Conservation (phyloP, 1,284 basidiomycete genomes). For the Trametes polyzona region DNA sequence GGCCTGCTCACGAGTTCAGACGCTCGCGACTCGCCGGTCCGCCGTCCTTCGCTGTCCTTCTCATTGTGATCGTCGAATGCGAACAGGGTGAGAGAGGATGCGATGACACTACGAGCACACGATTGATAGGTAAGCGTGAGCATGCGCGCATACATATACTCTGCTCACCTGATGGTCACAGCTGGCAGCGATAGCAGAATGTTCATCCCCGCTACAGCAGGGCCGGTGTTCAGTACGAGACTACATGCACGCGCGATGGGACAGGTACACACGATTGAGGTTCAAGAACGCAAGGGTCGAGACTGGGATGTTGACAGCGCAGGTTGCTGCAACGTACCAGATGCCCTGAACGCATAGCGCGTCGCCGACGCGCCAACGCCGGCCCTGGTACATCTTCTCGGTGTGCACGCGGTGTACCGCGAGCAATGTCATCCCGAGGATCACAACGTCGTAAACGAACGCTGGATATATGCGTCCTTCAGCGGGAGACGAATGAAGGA, state of each 20-base stretch:
- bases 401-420: slow-evolving; percentile 16
- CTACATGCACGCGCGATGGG: neutral
- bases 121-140: neutral
- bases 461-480: neutral
- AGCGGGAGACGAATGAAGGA: neutral
- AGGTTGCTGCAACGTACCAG: slow-evolving; percentile 20
- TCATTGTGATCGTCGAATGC: slow-evolving; percentile 7
- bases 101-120: slow-evolving; percentile 10
- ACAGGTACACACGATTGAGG: slow-evolving; percentile 9
- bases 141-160: neutral
- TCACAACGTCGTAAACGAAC: slow-evolving; percentile 16
- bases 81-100: slow-evolving; percentile 16
- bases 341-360: slow-evolving; percentile 21
- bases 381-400: neutral
- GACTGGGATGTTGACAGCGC: slow-evolving; percentile 14
- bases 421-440: slow-evolving; percentile 15
- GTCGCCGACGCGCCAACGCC: slow-evolving; percentile 12
- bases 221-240: neutral
- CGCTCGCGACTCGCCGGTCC: neutral
- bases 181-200: slow-evolving; percentile 16
- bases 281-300: slow-evolving; percentile 16
- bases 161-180: slow-evolving; percentile 12
- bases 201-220: slow-evolving; percentile 13
- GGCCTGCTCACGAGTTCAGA: neutral
- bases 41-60: neutral